These are phyloP conservation scores for Ceriops zippeliana DNA, from an alignment of 345 rosid genomes.

Conservation along the genomic window DNA sequence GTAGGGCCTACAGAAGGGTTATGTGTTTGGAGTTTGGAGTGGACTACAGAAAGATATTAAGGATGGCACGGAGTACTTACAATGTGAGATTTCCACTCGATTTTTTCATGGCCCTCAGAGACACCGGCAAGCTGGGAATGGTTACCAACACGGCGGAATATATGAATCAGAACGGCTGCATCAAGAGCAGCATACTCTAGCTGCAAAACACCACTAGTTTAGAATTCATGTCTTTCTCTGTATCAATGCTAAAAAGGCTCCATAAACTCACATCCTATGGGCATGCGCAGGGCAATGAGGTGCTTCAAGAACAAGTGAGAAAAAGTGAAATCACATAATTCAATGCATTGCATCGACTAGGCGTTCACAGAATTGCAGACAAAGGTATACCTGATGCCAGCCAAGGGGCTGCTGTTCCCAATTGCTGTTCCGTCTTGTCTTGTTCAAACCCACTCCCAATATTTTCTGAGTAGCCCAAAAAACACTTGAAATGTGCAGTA, in stretches of 20 bases:
- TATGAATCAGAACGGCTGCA: constrained; percentile 81
- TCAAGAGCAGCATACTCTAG: constrained; percentile 93
- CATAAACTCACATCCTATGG: background rate
- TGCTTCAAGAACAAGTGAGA: background rate
- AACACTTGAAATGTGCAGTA: background rate
- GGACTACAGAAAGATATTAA: too few species aligned
- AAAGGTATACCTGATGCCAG: constrained; percentile 56
- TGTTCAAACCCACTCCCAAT: constrained; percentile 84
- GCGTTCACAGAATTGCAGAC: background rate
- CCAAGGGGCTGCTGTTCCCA: constrained; percentile 89
- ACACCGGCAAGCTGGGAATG: constrained; percentile 38
- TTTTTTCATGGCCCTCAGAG: constrained; percentile 35
- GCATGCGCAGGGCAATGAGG: background rate
- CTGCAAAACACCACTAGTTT: constrained; percentile 35
- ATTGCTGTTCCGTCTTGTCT: constrained; percentile 78
- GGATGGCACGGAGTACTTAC: background rate
- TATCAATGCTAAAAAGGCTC: background rate
- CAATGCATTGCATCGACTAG: too few species aligned
- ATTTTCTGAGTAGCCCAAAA: constrained; percentile 48
- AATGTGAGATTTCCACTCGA: constrained; percentile 62
- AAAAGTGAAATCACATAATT: background rate
- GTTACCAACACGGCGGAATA: constrained; percentile 48
- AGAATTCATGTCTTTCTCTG: background rate
- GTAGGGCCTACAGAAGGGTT: too few species aligned
- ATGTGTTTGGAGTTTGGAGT: too few species aligned